A percentile compares a stretch with the other conserved stretches of the same genome.
These are phyloP conservation scores for Diaporthe velutina DNA, from an alignment of 2,329 filamentous ascomycete genomes.

Conservation along the genomic window DNA sequence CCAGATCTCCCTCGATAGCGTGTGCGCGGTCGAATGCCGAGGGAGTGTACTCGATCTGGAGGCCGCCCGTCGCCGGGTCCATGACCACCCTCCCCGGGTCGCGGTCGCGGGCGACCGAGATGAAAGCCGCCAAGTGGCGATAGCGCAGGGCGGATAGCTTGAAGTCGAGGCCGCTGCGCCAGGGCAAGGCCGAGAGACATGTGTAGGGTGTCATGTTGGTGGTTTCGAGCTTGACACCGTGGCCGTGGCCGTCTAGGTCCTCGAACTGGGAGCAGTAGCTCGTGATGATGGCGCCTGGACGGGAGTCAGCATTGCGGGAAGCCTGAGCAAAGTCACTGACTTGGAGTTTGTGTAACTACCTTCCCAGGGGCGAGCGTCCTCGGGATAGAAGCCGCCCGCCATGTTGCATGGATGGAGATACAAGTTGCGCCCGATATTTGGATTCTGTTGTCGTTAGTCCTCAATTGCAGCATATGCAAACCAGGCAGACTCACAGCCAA, in stretches of 20 bases:
- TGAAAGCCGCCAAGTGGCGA: constrained; percentile 78
- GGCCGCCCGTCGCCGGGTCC: constrained; percentile 75
- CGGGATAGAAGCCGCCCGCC: constrained; percentile 72
- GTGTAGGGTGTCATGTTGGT: constrained; percentile 79
- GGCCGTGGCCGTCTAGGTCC: constrained; percentile 82
- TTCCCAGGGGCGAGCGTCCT: constrained; percentile 79
- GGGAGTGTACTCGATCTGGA: constrained; percentile 77
- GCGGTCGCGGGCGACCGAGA: constrained; percentile 81
- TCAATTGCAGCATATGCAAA: background rate
- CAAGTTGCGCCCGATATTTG: constrained; percentile 82
- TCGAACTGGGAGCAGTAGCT: constrained; percentile 82
- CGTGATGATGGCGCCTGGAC: constrained; percentile 81
- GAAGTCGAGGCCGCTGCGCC: constrained; percentile 76
- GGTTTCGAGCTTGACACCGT: constrained; percentile 86
- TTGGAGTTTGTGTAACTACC: constrained; percentile 47
- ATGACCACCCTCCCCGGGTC: constrained; percentile 81
- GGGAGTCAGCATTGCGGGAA: constrained; percentile 23
- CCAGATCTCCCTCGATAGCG: constrained; percentile 78
- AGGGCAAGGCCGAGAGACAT: constrained; percentile 73
- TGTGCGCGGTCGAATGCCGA: constrained; percentile 80
- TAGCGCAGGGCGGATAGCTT: constrained; percentile 79
- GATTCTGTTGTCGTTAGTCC: constrained; percentile 63
- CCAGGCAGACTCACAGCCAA: constrained; percentile 64
- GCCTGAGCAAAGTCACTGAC: background rate
- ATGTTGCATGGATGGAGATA: constrained; percentile 79